Base-by-base conservation (phyloP, 169 alveolate species). In the Plasmodium coatneyi region DNA sequence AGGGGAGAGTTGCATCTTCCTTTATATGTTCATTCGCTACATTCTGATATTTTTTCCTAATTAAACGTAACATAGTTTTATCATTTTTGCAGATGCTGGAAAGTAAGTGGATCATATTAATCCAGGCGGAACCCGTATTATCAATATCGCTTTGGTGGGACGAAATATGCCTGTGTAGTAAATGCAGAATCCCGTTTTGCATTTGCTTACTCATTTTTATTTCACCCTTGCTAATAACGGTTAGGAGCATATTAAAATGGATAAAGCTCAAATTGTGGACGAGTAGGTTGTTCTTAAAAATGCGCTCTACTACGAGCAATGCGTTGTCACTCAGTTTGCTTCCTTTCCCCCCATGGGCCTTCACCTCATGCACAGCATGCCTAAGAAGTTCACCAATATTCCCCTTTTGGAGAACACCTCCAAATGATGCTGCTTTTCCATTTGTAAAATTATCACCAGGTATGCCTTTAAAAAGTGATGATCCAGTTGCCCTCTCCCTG, bases 211-310 rank as follows among this genome's bases (percentile, higher is more conserved):
- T 82, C 78, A 91, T 12, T 71, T 34, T 91, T 81, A 91, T 71
- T 71, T 80, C 71, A 4, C 92, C 76, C 56, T 82, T 91, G 76
- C 78, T 66, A 16, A 91, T 49, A 30, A 91, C 30, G 34, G 92
- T 91, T 19, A 91, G 82, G 34, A 80, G 25, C 95, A 91, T 91
- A 54, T 91, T 91, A 81, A 91, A 81, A 12, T 66, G 78, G 83
- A 91, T 41, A 36, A 91, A 76, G 76, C 41, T 91, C 19, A 91
- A 25, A 78, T 72, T 80, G 32, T 80, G 78, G 46, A 70, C 9
- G 0, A 91, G 72, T 36, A 82, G 2, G 22, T 66, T 19, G 52
- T 91, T 91, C 54, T 80, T 49, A 54, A 70, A 78, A 80, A 91
- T 36, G 81, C 54, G 78, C 56, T 81, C 84, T 80, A 91, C 71